Percentiles rank a stretch among this genome's conserved stretches.
Evolutionary conservation across 192 early-diverging fungal genomes (phyloP).

Genomic region (Rhizophagus sp.): DNA sequence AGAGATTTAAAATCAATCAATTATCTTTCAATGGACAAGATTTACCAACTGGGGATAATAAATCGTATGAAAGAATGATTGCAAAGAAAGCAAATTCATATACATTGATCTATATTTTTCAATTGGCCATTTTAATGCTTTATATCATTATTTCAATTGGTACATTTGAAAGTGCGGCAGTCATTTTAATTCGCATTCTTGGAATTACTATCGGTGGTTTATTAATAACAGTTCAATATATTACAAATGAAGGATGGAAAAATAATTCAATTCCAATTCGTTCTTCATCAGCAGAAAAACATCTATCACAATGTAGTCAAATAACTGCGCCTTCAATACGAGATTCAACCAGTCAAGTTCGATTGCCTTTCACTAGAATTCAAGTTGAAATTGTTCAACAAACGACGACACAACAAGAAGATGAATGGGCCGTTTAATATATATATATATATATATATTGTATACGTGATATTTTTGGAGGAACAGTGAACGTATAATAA

Average conservation of each 20-base stretch:
- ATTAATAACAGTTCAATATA: background rate
- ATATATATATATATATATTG: too few relatives aligned
- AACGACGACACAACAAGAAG: background rate
- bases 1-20: background rate
- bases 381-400: background rate
- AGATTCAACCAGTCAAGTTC: background rate
- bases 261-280: background rate
- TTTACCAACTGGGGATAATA: background rate
- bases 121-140: background rate
- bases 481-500: too few relatives aligned
- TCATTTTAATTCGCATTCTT: background rate
- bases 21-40: background rate
- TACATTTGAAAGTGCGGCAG: background rate
- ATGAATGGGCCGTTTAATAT: too few relatives aligned
- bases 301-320: background rate
- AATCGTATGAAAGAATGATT: background rate
- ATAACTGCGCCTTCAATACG: background rate
- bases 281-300: background rate
- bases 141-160: background rate
- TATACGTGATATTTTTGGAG: too few relatives aligned
- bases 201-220: background rate
- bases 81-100: background rate
- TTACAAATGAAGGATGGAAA: background rate
- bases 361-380: background rate
- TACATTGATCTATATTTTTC: background rate